Percentiles rank a stretch among this genome's conserved stretches.
Conservation (phyloP, 225 moss, liverwort and hornwort genomes). For the Sphagnum tenellum region DNA sequence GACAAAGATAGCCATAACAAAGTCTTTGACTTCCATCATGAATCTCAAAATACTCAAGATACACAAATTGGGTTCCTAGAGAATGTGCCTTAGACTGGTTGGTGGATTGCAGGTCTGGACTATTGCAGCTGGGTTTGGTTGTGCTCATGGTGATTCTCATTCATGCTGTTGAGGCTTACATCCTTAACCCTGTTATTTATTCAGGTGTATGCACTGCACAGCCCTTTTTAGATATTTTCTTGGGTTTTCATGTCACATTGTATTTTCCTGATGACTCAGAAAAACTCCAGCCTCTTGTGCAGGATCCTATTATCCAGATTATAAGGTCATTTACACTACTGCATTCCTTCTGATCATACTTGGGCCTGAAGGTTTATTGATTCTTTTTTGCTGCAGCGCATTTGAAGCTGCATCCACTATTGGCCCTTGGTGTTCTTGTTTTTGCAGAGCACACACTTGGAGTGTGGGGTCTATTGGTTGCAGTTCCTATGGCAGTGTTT, state of each 20-base stretch:
- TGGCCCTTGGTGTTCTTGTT: conserved; percentile 47
- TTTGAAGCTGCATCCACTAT: conserved; percentile 48
- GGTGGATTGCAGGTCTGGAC: conserved; percentile 21
- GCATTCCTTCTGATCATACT: too few relatives aligned
- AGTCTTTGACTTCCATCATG: too few relatives aligned
- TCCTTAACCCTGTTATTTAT: conserved; percentile 49
- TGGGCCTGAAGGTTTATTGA: too few relatives aligned
- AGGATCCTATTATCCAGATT: too few relatives aligned
- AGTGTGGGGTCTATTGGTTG: conserved; percentile 54
- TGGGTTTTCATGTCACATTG: too few relatives aligned
- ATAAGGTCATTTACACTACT: too few relatives aligned
- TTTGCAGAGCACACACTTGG: conserved; percentile 55
- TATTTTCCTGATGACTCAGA: too few relatives aligned
- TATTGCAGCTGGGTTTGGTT: conserved; percentile 36
- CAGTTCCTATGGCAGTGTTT: conserved; percentile 53
- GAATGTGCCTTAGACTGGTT: background rate
- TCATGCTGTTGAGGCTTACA: conserved; percentile 59
- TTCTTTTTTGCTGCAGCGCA: conserved; percentile 32
- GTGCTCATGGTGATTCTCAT: conserved; percentile 51
- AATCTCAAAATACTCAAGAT: background rate
- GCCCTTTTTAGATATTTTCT: too few relatives aligned
- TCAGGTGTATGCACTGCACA: conserved; percentile 22
- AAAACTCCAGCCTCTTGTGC: too few relatives aligned
- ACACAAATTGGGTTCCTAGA: background rate
- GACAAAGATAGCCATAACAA: too few relatives aligned